Conservation (phyloP, 2,329 filamentous ascomycete species). For the Albophoma yamanashiensis region DNA sequence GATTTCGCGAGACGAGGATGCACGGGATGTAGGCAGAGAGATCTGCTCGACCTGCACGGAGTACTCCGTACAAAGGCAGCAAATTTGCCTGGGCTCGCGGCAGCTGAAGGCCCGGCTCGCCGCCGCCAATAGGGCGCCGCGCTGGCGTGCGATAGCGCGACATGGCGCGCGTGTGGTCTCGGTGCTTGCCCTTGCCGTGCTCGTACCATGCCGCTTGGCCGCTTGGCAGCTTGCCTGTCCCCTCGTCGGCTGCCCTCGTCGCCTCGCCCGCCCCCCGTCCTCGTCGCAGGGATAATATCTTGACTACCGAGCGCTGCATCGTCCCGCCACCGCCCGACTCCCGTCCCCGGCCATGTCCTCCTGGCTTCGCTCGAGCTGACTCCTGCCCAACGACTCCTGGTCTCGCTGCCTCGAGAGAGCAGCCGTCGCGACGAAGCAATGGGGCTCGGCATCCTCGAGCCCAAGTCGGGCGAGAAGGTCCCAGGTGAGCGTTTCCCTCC, state of each 20-base stretch:
- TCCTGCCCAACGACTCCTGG: background rate
- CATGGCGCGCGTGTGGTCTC: background rate
- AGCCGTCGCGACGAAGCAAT: conserved; percentile 17
- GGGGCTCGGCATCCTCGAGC: conserved; percentile 60
- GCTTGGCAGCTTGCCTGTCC: too few species aligned
- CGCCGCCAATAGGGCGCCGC: background rate
- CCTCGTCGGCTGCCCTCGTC: background rate
- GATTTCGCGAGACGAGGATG: background rate
- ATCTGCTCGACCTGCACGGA: too few species aligned
- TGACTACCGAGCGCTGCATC: background rate
- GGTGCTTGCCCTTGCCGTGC: too few species aligned
- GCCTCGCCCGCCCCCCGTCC: background rate
- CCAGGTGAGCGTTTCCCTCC: conserved; percentile 44
- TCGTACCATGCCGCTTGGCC: too few species aligned
- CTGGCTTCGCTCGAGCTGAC: conserved; percentile 1
- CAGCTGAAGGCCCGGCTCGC: background rate
- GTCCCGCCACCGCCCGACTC: background rate
- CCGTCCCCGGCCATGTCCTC: background rate
- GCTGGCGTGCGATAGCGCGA: background rate
- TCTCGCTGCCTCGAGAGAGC: background rate
- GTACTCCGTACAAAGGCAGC: too few species aligned
- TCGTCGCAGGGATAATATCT: background rate
- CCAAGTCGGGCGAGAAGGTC: conserved; percentile 54
- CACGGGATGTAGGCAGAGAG: too few species aligned
- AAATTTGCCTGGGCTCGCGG: background rate